Base-by-base conservation (phyloP, 139 green algal genomes). In the Chlamydomonas eustigma region DNA sequence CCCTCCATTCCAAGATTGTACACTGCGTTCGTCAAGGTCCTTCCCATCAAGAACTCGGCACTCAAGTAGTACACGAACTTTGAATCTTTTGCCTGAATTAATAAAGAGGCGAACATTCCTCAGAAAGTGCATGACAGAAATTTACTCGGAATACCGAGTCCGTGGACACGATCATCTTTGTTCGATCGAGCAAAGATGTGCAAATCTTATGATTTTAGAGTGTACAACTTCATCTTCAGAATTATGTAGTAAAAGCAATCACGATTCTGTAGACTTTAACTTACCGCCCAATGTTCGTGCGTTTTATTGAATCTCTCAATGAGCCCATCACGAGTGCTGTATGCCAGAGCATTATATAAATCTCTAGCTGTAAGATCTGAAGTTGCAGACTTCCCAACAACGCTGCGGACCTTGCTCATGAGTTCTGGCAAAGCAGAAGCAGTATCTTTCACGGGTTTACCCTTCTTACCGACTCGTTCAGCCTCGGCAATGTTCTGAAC, bases 61-160 rank as follows among this genome's bases (percentile, higher is more conserved):
- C 86, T 95, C 30, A 99, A 85, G 89, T 99, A 99, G 88, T 98
- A 98, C 44, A 97, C 89, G 64, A 90, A 91, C 89, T 99, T 99
- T 38, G 92, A 88, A 78, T 96, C 88, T 81, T 92, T 75, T 3
- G 25, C 68, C 68, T 72, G 65, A n/a, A n/a, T n/a, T n/a, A n/a
- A n/a, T n/a, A n/a, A n/a, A n/a, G n/a, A n/a, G n/a, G n/a, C n/a
- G n/a, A n/a, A n/a, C n/a, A n/a, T n/a, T n/a, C n/a, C n/a, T n/a
- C n/a, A n/a, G n/a, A n/a, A n/a, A n/a, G n/a, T n/a, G n/a, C n/a
- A n/a, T n/a, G n/a, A n/a, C n/a, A n/a, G n/a, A n/a, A n/a, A n/a
- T n/a, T n/a, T n/a, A n/a, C n/a, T n/a, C n/a, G n/a, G n/a, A n/a
- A n/a, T n/a, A n/a, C n/a, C n/a, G n/a, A n/a, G 50, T 63, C 22